A percentile compares a stretch with the other conserved stretches of the same genome.
These are phyloP conservation scores for Fraxinus angustifolia DNA, from an alignment of 305 asterid genomes.

Conservation along the genomic window DNA sequence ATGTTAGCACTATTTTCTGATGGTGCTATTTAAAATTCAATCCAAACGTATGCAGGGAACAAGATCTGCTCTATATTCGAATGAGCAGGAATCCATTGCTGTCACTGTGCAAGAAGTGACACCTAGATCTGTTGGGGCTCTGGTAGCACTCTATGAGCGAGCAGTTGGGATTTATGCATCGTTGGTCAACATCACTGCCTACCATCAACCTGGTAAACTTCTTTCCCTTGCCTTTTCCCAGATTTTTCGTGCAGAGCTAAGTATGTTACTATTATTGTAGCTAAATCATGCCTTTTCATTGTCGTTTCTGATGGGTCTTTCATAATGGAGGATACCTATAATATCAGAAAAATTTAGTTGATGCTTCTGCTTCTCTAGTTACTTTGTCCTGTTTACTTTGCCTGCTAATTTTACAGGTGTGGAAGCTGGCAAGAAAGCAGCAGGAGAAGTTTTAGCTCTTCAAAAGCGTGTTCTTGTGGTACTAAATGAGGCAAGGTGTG, in stretches of 20 bases:
- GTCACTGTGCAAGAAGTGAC: constrained; percentile 97
- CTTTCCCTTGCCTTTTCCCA: constrained; percentile 15
- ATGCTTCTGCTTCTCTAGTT: background rate
- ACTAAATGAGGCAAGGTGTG: constrained; percentile 90
- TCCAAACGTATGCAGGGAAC: constrained; percentile 62
- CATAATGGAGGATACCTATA: background rate
- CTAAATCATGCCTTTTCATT: background rate
- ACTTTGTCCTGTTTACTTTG: constrained; percentile 14
- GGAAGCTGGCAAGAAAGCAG: constrained; percentile 99
- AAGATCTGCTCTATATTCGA: constrained; percentile 86
- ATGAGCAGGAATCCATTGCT: constrained; percentile 85
- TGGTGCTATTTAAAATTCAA: constrained; percentile 18
- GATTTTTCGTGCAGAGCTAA: constrained; percentile 1
- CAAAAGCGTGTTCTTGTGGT: constrained; percentile 95
- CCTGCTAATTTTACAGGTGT: constrained; percentile 57
- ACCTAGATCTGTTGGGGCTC: constrained; percentile 93
- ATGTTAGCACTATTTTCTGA: background rate
- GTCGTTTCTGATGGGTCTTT: background rate
- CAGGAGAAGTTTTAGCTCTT: constrained; percentile 95
- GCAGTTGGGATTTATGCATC: constrained; percentile 88
- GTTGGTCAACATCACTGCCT: constrained; percentile 86
- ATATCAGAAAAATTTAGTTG: background rate
- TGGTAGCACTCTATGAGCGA: constrained; percentile 91
- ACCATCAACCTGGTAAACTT: constrained; percentile 92
- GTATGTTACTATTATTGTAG: background rate